phyloP scores from a whole-genome alignment of 345 rosid species.

The Psidium guajava region DNA sequence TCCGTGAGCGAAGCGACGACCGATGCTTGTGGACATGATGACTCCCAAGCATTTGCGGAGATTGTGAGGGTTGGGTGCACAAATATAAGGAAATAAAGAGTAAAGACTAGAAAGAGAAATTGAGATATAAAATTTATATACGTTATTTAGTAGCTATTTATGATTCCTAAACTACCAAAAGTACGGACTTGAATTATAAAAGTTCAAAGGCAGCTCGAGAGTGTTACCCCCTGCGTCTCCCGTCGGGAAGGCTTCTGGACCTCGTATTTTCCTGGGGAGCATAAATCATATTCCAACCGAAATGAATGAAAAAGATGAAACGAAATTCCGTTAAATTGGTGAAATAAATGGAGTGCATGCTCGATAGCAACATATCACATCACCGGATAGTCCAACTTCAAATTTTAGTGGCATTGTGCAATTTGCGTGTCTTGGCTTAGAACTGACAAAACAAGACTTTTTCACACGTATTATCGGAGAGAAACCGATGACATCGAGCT shows the following conservation, averaged over 20 bases:
- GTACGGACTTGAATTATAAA: too few species aligned
- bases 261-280: too few species aligned
- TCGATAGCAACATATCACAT: background rate
- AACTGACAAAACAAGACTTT: background rate
- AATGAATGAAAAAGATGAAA: background rate
- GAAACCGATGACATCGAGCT: background rate
- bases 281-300: too few species aligned
- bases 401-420: background rate
- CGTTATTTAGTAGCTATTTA: too few species aligned
- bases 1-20: background rate
- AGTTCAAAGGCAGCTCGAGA: too few species aligned
- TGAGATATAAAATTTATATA: too few species aligned
- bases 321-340: background rate
- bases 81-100: too few species aligned
- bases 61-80: background rate
- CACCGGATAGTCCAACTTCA: background rate
- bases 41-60: background rate
- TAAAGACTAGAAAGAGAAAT: too few species aligned
- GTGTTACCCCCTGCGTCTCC: too few species aligned
- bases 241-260: too few species aligned
- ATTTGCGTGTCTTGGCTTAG: background rate
- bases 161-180: too few species aligned
- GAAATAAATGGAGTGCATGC: background rate
- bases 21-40: background rate
- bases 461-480: background rate